Evolutionary conservation across 371 early-diverging fungal species (phyloP).

Genomic region (Mucor circinelloides): DNA sequence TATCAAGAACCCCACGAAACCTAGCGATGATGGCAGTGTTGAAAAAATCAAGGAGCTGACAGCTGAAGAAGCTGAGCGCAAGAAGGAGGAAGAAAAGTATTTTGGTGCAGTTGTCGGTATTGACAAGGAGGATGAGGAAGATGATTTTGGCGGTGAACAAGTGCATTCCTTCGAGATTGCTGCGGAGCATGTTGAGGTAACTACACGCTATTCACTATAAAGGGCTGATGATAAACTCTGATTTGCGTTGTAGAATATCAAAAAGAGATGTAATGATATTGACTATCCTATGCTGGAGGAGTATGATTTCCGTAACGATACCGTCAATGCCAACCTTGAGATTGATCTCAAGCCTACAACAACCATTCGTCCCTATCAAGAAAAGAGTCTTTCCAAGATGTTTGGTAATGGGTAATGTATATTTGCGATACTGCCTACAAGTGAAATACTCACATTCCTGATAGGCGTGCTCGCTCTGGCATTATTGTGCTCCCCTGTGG

Average conservation of each 20-base stretch:
- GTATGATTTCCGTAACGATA: conserved; percentile 98
- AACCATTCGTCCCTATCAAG: conserved; percentile 98
- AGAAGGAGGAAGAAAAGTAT: conserved; percentile 54
- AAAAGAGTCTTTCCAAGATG: conserved; percentile 98
- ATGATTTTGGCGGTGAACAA: conserved; percentile 66
- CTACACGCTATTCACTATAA: not conserved
- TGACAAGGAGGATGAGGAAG: conserved; percentile 73
- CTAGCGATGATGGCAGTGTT: conserved; percentile 23
- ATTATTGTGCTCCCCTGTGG: conserved; percentile 99
- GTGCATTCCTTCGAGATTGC: conserved; percentile 92
- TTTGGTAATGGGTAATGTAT: conserved; percentile 89
- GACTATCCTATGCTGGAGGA: conserved; percentile 99
- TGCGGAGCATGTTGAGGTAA: conserved; percentile 76
- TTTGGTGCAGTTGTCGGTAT: conserved; percentile 62
- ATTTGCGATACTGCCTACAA: not conserved
- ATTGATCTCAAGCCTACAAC: conserved; percentile 98
- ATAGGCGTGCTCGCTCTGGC: conserved; percentile 95
- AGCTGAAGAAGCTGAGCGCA: conserved; percentile 35
- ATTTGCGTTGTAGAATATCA: conserved; percentile 62
- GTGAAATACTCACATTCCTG: not conserved
- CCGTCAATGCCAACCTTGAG: conserved; percentile 80
- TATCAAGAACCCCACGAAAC: conserved; percentile 42
- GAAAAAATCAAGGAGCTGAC: conserved; percentile 23
- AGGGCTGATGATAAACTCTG: not conserved
- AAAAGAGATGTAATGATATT: conserved; percentile 93